phyloP scores from a whole-genome alignment of 1,284 basidiomycete genomes.

The Puccinia horiana region DNA sequence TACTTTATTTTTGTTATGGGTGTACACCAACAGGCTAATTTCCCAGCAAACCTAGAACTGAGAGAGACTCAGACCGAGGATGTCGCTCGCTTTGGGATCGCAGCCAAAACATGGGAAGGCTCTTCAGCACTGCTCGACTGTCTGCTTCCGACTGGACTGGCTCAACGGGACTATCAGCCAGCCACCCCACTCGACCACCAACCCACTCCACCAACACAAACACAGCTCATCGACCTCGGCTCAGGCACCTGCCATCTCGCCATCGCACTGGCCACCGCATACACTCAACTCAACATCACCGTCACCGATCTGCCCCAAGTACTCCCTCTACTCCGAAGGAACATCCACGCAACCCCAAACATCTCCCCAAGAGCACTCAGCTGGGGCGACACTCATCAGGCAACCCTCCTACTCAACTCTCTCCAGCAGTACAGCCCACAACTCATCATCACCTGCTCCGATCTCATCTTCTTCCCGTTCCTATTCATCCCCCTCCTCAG shows the following conservation, averaged over 20 bases:
- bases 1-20: too few relatives aligned
- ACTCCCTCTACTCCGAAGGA: slow-evolving; percentile 1
- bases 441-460: slow-evolving; percentile 30
- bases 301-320: slow-evolving; percentile 22
- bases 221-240: slow-evolving; percentile 28
- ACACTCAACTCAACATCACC: not conserved
- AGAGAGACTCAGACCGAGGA: not conserved
- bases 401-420: not conserved
- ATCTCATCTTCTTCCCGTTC: slow-evolving; percentile 32
- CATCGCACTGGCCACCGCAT: slow-evolving; percentile 1
- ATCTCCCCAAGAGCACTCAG: not conserved
- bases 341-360: not conserved
- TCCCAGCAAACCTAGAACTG: not conserved
- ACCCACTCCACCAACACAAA: not conserved
- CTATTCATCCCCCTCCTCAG: slow-evolving; percentile 15
- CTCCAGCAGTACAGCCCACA: not conserved
- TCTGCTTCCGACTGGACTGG: not conserved
- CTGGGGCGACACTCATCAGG: slow-evolving; percentile 16
- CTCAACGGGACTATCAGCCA: not conserved
- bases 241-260: slow-evolving; percentile 30
- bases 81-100: slow-evolving; percentile 2
- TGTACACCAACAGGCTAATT: not conserved
- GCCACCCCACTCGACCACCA: not conserved
- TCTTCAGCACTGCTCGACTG: slow-evolving; percentile 15
- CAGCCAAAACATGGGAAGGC: slow-evolving; percentile 24